phyloP scores from a whole-genome alignment of 192 early-diverging fungal species.

The Umbelopsis isabellina region DNA sequence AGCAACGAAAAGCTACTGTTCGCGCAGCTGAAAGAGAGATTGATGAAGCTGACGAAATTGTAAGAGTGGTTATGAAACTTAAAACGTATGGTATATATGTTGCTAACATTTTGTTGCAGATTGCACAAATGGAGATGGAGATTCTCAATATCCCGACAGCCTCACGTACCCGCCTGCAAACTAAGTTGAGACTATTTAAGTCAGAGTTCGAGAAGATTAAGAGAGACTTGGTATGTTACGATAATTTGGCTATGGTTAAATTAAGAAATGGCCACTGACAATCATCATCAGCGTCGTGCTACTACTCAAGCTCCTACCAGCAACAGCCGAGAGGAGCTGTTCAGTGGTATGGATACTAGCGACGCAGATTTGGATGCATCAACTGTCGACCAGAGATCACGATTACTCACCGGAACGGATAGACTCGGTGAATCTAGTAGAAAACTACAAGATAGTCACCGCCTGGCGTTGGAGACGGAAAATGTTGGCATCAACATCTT shows the following conservation, averaged over 20 bases:
- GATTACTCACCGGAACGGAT: slow-evolving; percentile 86
- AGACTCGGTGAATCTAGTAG: slow-evolving; percentile 76
- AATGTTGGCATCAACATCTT: slow-evolving; percentile 83
- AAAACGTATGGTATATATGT: not conserved
- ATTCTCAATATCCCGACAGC: slow-evolving; percentile 71
- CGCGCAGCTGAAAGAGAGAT: slow-evolving; percentile 83
- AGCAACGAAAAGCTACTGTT: slow-evolving; percentile 72
- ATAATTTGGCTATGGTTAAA: no score
- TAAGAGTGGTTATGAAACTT: slow-evolving; percentile 35
- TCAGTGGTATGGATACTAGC: slow-evolving; percentile 52
- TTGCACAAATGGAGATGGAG: slow-evolving; percentile 95
- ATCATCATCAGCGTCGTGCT: slow-evolving; percentile 46
- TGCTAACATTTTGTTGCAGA: slow-evolving; percentile 42
- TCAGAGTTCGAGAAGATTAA: slow-evolving; percentile 80
- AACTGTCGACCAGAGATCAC: slow-evolving; percentile 76
- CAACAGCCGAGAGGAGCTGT: slow-evolving; percentile 63
- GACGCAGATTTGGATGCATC: slow-evolving; percentile 54
- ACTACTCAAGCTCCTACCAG: slow-evolving; percentile 44
- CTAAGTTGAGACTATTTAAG: slow-evolving; percentile 73
- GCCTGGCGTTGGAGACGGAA: slow-evolving; percentile 93
- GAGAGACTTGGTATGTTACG: slow-evolving; percentile 67
- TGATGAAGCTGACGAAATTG: slow-evolving; percentile 90
- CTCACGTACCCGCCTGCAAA: slow-evolving; percentile 65
- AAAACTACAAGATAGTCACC: slow-evolving; percentile 84
- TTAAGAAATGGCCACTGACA: no score